Base-by-base conservation (phyloP, 2,329 filamentous ascomycete genomes). In the Curvularia lunata region DNA sequence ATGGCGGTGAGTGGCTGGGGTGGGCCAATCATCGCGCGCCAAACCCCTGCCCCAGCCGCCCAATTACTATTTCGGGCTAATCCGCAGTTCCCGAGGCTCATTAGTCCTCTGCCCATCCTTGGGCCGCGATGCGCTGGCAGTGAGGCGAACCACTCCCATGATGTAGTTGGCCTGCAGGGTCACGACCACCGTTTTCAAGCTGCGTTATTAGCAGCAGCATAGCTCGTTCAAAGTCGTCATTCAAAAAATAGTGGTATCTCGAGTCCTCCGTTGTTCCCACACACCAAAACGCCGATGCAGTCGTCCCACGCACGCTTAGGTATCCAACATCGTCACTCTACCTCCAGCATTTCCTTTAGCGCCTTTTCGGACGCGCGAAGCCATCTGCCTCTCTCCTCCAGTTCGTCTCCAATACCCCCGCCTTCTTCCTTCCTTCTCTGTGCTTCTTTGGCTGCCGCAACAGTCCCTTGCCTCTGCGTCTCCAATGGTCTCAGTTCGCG, bases 351-450 rank as follows among this genome's bases (percentile, higher is more conserved):
- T 57, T 84, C 82, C 69, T 79, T 86, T 73, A 92, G 74, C 13
- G 78, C 83, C 8, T 80, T 78, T 70, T 92, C 89, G n/a, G 86
- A 86, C 18, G 87, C 88, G 64, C 86, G 84, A 77, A 88, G 87
- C 91, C 91, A 94, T 64, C 90, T 81, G 5, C 88, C 91, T 66
- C 87, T 84, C 75, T 91, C 88, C 73, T 93, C 91, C 30, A 92
- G 75, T 68, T 93, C 89, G 67, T 92, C 90, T 16, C 86, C 85
- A 41, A 87, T 85, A 5, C 88, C 88, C 7, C 88, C 78, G 8
- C 86, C 71, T 72, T 83, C 74, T 68, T 91, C 89, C 73, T 87
- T 89, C 67, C 88, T 83, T 69, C 86, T 81, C 74, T 83, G 84
- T 12, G 90, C 90, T 68, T 93, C 90, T 64, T 82, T 85, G n/a